Percentiles rank a stretch among this genome's conserved stretches.
Evolutionary conservation across 257 asterid genomes (phyloP).

Genomic region (Craterostigma plantagineum): DNA sequence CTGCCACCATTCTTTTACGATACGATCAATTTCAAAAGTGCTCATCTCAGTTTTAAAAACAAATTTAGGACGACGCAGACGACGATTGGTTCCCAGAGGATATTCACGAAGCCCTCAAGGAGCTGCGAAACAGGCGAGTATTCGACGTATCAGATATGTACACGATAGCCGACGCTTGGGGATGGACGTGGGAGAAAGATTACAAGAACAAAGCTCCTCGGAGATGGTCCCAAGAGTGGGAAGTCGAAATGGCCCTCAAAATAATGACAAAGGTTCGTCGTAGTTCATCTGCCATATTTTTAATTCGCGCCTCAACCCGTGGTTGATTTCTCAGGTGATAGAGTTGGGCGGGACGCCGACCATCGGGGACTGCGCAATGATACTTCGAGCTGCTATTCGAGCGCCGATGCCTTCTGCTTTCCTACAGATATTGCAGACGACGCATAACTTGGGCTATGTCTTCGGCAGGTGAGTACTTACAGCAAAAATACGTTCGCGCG

Average conservation of each 20-base stretch:
- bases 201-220: conserved; percentile 69
- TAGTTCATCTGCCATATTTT: too few species aligned
- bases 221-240: conserved; percentile 99
- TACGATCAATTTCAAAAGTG: too few species aligned
- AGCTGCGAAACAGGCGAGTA: conserved; percentile 64
- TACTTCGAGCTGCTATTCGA: conserved; percentile 90
- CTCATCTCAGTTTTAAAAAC: too few species aligned
- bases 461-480: conserved; percentile 53
- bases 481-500: too few species aligned
- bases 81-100: conserved; percentile 99
- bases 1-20: too few species aligned
- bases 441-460: conserved; percentile 62
- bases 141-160: conserved; percentile 92
- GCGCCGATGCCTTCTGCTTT: conserved; percentile 91
- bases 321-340: conserved; percentile 42
- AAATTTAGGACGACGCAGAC: conserved; percentile 27
- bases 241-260: conserved; percentile 78
- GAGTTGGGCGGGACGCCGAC: conserved; percentile 93
- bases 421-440: conserved; percentile 77
- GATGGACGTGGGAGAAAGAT: conserved; percentile 96
- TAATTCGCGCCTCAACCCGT: not conserved
- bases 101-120: conserved; percentile 72
- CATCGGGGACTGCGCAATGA: conserved; percentile 85
- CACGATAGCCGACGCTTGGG: conserved; percentile 97
- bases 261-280: conserved; percentile 77